A percentile compares a stretch with the other conserved stretches of the same genome.
Evolutionary conservation across 1,284 basidiomycete species (phyloP).

Genomic region (Laetiporus sulphureus): DNA sequence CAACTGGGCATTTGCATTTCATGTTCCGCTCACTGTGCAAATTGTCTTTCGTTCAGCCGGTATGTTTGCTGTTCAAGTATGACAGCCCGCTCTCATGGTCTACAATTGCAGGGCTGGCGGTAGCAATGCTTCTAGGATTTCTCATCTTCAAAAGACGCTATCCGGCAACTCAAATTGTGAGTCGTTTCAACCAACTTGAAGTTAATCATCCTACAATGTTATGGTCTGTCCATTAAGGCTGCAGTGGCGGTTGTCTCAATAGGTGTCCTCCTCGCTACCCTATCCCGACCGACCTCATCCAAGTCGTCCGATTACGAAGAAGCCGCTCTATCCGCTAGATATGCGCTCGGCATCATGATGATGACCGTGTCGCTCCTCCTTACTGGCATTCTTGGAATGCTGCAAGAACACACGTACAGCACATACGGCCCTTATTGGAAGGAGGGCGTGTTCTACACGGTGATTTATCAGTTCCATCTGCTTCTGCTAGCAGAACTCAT

Average conservation of each 20-base stretch:
- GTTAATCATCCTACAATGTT: not conserved
- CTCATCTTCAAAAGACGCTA: constrained; percentile 56
- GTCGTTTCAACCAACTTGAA: constrained; percentile 2
- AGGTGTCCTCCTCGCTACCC: constrained; percentile 73
- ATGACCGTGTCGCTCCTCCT: constrained; percentile 67
- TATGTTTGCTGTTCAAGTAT: constrained; percentile 26
- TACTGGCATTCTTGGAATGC: constrained; percentile 68
- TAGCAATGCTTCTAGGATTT: constrained; percentile 64
- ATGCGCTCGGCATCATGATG: constrained; percentile 67
- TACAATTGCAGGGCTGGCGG: constrained; percentile 42
- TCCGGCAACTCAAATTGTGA: constrained; percentile 57
- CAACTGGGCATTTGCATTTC: constrained; percentile 79
- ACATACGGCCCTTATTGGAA: constrained; percentile 75
- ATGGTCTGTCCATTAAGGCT: constrained; percentile 31
- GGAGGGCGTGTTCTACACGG: constrained; percentile 84
- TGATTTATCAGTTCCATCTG: constrained; percentile 22
- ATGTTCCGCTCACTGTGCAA: constrained; percentile 77
- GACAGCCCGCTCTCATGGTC: constrained; percentile 3
- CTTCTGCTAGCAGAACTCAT: not conserved
- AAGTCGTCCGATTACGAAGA: constrained; percentile 20
- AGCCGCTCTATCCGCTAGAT: constrained; percentile 41
- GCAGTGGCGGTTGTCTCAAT: constrained; percentile 68
- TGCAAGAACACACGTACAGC: constrained; percentile 79
- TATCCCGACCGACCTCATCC: constrained; percentile 50
- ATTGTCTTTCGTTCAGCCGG: constrained; percentile 89